These are phyloP conservation scores for Fusarium falciforme DNA, from an alignment of 2,329 filamentous ascomycete genomes.

Conservation along the genomic window DNA sequence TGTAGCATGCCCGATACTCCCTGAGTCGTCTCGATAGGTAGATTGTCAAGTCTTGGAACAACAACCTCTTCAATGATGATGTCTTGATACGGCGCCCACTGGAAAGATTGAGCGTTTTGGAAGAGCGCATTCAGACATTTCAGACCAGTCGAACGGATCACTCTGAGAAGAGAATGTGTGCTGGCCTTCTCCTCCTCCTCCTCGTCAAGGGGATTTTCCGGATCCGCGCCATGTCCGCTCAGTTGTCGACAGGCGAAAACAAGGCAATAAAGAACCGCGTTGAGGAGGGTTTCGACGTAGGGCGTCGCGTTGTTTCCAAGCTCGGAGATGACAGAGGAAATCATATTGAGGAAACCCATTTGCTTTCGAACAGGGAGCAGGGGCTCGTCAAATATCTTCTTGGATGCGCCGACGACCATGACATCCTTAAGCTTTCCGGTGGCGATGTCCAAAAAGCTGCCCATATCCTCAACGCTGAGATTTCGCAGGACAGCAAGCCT, in stretches of 20 bases:
- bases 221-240: slow-evolving; percentile 52
- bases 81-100: slow-evolving; percentile 78
- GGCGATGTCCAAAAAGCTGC: slow-evolving; percentile 85
- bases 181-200: slow-evolving; percentile 58
- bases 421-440: slow-evolving; percentile 76
- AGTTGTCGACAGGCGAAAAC: slow-evolving; percentile 75
- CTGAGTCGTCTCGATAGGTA: slow-evolving; percentile 88
- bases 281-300: slow-evolving; percentile 76
- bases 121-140: slow-evolving; percentile 87
- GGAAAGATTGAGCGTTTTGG: slow-evolving; percentile 74
- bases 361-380: slow-evolving; percentile 80
- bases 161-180: slow-evolving; percentile 70
- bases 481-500: slow-evolving; percentile 84
- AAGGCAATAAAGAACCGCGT: slow-evolving; percentile 85
- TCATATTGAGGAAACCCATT: slow-evolving; percentile 91
- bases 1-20: slow-evolving; percentile 86
- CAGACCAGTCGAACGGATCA: slow-evolving; percentile 77
- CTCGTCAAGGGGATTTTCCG: slow-evolving; percentile 52
- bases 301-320: slow-evolving; percentile 78
- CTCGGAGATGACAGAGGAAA: slow-evolving; percentile 86
- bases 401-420: slow-evolving; percentile 64
- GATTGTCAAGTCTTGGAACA: slow-evolving; percentile 78
- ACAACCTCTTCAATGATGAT: slow-evolving; percentile 81
- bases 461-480: slow-evolving; percentile 78
- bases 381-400: slow-evolving; percentile 67